Evolutionary conservation across 176 grass and related monocot genomes (phyloP), one percentile per base, ranked within the genome.

Genomic region (Lolium multiflorum): DNA sequence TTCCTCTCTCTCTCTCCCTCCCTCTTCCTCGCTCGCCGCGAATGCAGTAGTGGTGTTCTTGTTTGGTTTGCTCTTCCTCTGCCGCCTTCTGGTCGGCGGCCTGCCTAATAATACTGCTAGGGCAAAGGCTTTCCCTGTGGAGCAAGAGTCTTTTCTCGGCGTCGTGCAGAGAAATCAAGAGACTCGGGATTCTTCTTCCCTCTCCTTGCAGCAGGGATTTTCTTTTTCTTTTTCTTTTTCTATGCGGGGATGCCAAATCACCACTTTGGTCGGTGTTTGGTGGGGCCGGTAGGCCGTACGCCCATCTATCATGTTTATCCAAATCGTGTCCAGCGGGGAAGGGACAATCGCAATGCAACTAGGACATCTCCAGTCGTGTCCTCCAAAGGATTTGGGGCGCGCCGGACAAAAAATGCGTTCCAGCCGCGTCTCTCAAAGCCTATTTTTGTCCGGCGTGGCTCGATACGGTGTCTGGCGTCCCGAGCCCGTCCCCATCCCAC

Each of bases 81-180:
- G 58, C 37, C 67, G 12, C 38, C 50, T 10, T 4, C 31, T 44
- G 25, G 7, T 63, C 74, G 74, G 51, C 54, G 21, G 70, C 5
- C 46, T 81, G 43, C 44, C 24, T 67, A 22, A 22, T 46, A 21
- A 24, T 72, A 74, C 70, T 21, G 14, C 63, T 61, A 52, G 14
- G 59, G 21, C 59, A n/a, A 13, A 20, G 58, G 58, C 21, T 61
- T 61, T 35, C 31, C 21, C 61, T 14, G 61, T 25, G 59, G 59
- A 24, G 60, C 11, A 6, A 64, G 18, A 35, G 7, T 11, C 26
- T 25, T 65, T 52, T 56, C 41, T 21, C 1, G 11, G 66, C 69
- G 49, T 75, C 86, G 79, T 28, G 68, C 3, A 16, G 72, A 83
- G 72, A 46, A 46, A 55, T 82, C 79, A 66, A 58, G 86, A 88